Evolutionary conservation across 2,329 filamentous ascomycete genomes (phyloP), one percentile per base, ranked within the genome.

Genomic region (Didymosphaeria variabile): DNA sequence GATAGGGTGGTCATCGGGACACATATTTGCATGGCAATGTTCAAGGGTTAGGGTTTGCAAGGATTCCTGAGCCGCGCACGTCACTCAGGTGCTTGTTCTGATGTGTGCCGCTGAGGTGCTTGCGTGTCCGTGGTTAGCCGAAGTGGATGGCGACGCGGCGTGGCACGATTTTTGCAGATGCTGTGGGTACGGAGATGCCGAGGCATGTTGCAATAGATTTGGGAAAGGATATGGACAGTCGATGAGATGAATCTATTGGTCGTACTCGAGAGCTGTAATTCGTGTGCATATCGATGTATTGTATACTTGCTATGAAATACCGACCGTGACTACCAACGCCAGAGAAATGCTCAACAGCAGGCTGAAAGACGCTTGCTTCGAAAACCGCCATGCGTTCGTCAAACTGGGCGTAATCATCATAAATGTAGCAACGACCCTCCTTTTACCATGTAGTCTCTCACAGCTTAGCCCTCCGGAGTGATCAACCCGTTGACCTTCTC

Each of bases 401-500:
- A 52, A 49, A 7, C n/a, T 29, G 26, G 26, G 26, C 45, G 31
- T 49, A 8, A 45, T 38, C 31, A 36, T 52, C 49, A 15, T 36
- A 10, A 34, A 23, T 12, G 38, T 13, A 8, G n/a, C n/a, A 26
- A 15, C 10, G 5, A n/a, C 19, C 21, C 49, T 21, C 19, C 32
- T 38, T 52, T 13, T 21, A 1, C 21, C 17, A 21, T 17, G 13
- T 1, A n/a, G 2, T 34, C n/a, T 12, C 29, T 19, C 49, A 21
- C 5, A 19, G 4, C 13, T 42, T n/a, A n/a, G 45, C 45, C 23
- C 36, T 42, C 50, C 26, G 26, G 26, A 29, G 26, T 29, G 26
- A 29, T 29, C 26, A 29, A 26, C 15, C 55, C 59, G 57, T 51
- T 55, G 26, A 21, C 44, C 23, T 38, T 7, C 31, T 56, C 49